Evolutionary conservation across 1,284 basidiomycete species (phyloP), one percentile per base, ranked within the genome.

Genomic region (Rhizoctonia solani): DNA sequence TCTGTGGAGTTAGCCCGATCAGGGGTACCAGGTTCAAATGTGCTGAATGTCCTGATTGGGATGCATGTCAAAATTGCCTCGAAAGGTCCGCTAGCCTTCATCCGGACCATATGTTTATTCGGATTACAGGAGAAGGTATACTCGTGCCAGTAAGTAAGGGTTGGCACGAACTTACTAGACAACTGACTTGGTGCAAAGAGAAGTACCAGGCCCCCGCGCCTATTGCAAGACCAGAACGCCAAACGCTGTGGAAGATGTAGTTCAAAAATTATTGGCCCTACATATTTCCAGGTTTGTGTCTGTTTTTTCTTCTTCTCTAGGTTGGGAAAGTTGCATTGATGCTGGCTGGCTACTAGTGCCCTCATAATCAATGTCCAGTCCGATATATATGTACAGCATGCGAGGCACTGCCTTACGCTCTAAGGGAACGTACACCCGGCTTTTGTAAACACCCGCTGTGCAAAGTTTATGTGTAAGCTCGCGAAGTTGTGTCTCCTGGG

Each of bases 51-150:
- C 58, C 58, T 1, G 58, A 61, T 32, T 61, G 58, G 58, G 58
- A 61, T 50, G 11, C 58, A 32, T 50, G 58, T 27, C 42, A 61
- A 23, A 34, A 37, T 25, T 61, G 58, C 21, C 32, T 61, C 2
- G 58, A 61, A 47, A 27, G 34, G 6, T 61, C 58, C 21, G 4
- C 21, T 19, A 14, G 23, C 21, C 4, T 50, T 4, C 58, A 61
- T 29, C 58, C 58, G 21, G 30, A 61, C 16, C 58, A 61, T 27
- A 61, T 34, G 46, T 61, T 61, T 39, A 61, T 61, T 50, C 27
- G 58, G 16, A 47, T 61, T 9, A 23, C 21, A 11, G 32, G 50
- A 23, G 46, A 32, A 5, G 21, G 29, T 16, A 14, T 61, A 3
- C 21, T 61, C 8, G 50, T 61, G 46, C 58, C 46, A 32, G 58